phyloP scores from a whole-genome alignment of 495 filamentous ascomycete species.

The Tuber melanosporum region DNA sequence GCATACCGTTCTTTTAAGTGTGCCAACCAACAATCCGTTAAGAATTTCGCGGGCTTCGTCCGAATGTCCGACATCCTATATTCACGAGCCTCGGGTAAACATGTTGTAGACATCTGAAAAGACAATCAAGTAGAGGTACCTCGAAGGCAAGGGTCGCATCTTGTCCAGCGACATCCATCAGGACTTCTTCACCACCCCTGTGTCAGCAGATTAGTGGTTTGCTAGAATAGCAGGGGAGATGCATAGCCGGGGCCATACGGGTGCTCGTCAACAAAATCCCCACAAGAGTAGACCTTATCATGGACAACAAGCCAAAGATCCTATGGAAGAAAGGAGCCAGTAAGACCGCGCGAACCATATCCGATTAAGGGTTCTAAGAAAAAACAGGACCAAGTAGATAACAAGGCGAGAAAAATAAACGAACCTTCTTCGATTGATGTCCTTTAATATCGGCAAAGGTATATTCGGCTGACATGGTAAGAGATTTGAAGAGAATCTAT shows the following conservation, averaged over 20 bases:
- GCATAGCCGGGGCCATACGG: conserved; percentile 60
- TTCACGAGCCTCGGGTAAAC: conserved; percentile 16
- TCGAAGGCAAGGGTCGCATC: conserved; percentile 98
- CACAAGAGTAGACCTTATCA: conserved; percentile 89
- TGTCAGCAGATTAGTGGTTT: conserved; percentile 5
- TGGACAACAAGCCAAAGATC: conserved; percentile 87
- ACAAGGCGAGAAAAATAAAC: background rate
- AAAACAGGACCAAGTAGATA: background rate
- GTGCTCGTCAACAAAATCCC: conserved; percentile 94
- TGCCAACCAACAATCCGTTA: conserved; percentile 67
- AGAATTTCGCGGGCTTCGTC: conserved; percentile 97
- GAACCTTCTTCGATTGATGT: conserved; percentile 81
- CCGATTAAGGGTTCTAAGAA: background rate
- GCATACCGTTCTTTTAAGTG: conserved; percentile 76
- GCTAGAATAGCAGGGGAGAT: background rate
- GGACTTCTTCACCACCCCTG: conserved; percentile 96
- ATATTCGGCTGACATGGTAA: conserved; percentile 45
- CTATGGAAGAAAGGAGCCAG: conserved; percentile 30
- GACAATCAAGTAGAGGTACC: conserved; percentile 12
- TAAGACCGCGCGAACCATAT: conserved; percentile 6
- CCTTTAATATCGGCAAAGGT: conserved; percentile 77
- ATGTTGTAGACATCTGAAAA: conserved; percentile 5
- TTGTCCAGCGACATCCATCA: conserved; percentile 92
- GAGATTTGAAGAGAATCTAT: conserved; percentile 26
- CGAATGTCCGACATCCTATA: conserved; percentile 87